A percentile compares a stretch with the other conserved stretches of the same genome.
These are phyloP conservation scores for Leccinum fuscescens DNA, from an alignment of 1,284 basidiomycete species.

Conservation along the genomic window DNA sequence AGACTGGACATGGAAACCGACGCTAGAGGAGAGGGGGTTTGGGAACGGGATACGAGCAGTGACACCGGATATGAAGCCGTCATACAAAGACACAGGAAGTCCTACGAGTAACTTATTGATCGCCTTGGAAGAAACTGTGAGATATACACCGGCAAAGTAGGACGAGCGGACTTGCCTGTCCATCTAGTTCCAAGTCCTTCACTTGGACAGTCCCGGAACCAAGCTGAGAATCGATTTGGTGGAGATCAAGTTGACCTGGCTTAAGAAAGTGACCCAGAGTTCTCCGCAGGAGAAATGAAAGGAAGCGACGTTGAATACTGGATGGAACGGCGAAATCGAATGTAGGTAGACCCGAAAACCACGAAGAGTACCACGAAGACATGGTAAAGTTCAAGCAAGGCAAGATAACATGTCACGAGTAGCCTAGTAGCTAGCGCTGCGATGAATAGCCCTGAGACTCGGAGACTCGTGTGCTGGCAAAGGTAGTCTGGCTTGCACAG, in stretches of 20 bases:
- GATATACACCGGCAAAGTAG: constrained; percentile 9
- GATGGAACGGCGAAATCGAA: constrained; percentile 76
- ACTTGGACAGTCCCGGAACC: constrained; percentile 87
- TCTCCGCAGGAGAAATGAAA: constrained; percentile 85
- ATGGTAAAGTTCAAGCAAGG: constrained; percentile 25
- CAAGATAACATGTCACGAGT: constrained; percentile 19
- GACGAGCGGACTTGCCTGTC: constrained; percentile 48
- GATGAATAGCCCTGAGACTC: constrained; percentile 2
- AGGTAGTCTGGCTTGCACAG: not conserved
- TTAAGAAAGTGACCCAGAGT: constrained; percentile 84
- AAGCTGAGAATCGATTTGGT: constrained; percentile 90
- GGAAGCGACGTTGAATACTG: constrained; percentile 83
- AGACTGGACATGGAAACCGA: constrained; percentile 65
- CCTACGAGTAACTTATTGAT: constrained; percentile 74
- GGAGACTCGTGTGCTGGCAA: constrained; percentile 3
- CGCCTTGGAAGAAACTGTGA: constrained; percentile 49
- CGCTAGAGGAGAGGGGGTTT: constrained; percentile 67
- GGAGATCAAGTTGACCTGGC: constrained; percentile 83
- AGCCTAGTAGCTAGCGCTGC: constrained; percentile 3
- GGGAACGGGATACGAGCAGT: constrained; percentile 77
- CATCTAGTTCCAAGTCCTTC: constrained; percentile 78
- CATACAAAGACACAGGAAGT: constrained; percentile 67
- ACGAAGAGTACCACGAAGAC: constrained; percentile 43
- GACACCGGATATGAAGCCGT: constrained; percentile 72
- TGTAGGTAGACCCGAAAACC: constrained; percentile 60